phyloP scores from a whole-genome alignment of 2,329 filamentous ascomycete species.

The Pestalotiopsis fici region DNA sequence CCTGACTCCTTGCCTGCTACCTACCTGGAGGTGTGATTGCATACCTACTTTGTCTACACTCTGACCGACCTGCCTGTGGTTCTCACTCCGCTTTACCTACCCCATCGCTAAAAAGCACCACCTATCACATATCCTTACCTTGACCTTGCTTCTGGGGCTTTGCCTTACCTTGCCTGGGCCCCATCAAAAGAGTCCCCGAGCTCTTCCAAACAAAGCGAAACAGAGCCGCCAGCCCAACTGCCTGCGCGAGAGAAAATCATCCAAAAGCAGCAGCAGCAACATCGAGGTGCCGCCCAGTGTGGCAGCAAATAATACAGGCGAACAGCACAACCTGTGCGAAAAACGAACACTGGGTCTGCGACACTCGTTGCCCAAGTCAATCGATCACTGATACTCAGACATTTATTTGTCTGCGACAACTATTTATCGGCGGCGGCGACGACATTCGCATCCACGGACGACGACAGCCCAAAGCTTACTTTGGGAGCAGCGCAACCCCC shows the following conservation, averaged over 20 bases:
- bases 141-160: neutral
- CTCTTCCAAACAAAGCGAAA: neutral
- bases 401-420: neutral
- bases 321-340: neutral
- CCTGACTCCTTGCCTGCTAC: neutral
- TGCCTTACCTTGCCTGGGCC: neutral
- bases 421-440: neutral
- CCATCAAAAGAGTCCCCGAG: slow-evolving; percentile 1
- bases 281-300: neutral
- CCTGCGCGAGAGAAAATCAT: slow-evolving; percentile 2
- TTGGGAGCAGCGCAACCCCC: neutral
- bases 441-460: neutral
- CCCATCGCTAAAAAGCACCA: neutral
- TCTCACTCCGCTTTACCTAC: neutral
- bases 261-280: neutral
- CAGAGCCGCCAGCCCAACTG: neutral
- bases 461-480: neutral
- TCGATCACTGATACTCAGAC: neutral
- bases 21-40: too few species aligned
- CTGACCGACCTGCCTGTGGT: neutral
- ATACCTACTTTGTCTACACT: neutral
- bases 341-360: neutral
- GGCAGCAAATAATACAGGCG: neutral
- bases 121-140: neutral
- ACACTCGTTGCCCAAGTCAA: neutral